phyloP scores from a whole-genome alignment of 129 eudicot species.

The Saussurea involucrata region DNA sequence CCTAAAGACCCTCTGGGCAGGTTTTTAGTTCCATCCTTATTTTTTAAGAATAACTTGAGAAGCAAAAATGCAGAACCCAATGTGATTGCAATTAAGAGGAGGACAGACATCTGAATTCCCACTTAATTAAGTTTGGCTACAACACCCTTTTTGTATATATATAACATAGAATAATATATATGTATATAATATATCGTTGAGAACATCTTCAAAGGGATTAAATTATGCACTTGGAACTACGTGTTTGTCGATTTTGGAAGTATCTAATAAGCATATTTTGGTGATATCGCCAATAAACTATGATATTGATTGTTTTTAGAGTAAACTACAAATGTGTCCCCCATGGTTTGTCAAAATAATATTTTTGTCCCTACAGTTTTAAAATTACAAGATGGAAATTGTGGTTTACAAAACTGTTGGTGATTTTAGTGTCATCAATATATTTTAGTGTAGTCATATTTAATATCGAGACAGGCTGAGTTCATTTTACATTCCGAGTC shows the following conservation, averaged over 20 bases:
- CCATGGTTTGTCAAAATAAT: no score
- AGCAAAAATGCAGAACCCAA: constrained; percentile 3
- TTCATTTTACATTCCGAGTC: no score
- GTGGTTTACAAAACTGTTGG: no score
- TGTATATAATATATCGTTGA: neutral
- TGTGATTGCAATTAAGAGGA: constrained; percentile 9
- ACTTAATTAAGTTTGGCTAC: neutral
- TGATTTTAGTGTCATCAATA: no score
- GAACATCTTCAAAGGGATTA: neutral
- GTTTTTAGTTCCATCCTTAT: neutral
- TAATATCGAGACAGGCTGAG: no score
- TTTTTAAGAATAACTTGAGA: constrained; percentile 11
- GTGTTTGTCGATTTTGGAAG: neutral
- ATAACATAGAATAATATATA: no score
- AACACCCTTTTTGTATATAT: neutral
- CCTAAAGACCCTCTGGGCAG: constrained; percentile 31
- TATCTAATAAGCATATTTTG: neutral
- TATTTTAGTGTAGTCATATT: no score
- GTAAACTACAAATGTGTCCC: no score
- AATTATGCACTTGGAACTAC: neutral
- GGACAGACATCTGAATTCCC: constrained; percentile 15
- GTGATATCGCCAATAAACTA: neutral
- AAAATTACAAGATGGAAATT: no score
- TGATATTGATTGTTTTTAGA: neutral
- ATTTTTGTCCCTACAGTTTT: no score